Conservation (phyloP, 345 rosid species). For the Microcos paniculata region DNA sequence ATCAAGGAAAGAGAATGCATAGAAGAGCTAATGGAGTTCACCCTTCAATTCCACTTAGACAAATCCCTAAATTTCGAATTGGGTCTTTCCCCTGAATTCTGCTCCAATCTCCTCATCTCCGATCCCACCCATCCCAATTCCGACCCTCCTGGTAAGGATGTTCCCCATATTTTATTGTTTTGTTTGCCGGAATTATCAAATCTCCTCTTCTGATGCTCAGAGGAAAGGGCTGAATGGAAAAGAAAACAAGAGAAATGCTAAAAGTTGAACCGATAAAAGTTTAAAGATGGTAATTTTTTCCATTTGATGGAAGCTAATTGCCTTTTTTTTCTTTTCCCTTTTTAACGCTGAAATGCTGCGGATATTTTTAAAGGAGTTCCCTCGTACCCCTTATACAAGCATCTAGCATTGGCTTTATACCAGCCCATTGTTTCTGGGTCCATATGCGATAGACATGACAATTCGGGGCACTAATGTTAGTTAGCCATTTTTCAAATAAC, state of each 20-base stretch:
- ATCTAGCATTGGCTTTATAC: constrained; percentile 43
- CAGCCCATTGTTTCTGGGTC: constrained; percentile 37
- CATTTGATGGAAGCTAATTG: neutral
- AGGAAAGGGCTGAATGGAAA: neutral
- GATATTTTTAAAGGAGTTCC: constrained; percentile 46
- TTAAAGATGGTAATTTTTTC: neutral
- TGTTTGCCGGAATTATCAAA: neutral
- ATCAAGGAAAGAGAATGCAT: constrained; percentile 35
- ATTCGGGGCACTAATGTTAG: constrained; percentile 18
- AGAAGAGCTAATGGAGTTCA: constrained; percentile 45
- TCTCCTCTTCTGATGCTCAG: neutral
- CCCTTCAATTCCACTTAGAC: constrained; percentile 33
- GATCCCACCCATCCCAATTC: constrained; percentile 17
- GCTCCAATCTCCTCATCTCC: constrained; percentile 39
- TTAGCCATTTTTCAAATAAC: too few species aligned
- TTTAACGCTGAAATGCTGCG: too few species aligned
- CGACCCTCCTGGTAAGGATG: neutral
- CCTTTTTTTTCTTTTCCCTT: neutral
- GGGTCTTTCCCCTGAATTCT: constrained; percentile 38
- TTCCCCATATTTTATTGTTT: neutral
- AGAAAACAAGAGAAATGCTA: too few species aligned
- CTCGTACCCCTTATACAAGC: constrained; percentile 45
- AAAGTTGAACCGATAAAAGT: too few species aligned
- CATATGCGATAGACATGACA: constrained; percentile 25
- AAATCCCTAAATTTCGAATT: constrained; percentile 34